These are phyloP conservation scores for Lachnellula cervina DNA, from an alignment of 2,329 filamentous ascomycete species.

Conservation along the genomic window DNA sequence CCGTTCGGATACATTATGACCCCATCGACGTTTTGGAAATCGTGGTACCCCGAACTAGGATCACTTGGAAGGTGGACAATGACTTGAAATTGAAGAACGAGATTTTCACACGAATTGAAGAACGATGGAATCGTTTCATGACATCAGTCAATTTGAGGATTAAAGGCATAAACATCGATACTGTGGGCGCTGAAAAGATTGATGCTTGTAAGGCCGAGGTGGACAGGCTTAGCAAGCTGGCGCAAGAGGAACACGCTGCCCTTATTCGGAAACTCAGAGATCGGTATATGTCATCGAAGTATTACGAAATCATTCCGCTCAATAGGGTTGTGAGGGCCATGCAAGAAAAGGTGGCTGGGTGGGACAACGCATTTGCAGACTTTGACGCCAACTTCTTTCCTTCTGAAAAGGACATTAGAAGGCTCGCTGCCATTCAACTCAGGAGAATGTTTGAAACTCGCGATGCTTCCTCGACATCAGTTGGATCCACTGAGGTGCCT, in stretches of 20 bases:
- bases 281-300: constrained; percentile 88
- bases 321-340: constrained; percentile 85
- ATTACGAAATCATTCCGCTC: constrained; percentile 93
- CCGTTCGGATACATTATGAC: constrained; percentile 87
- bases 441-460: constrained; percentile 88
- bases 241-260: constrained; percentile 74
- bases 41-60: constrained; percentile 79
- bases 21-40: constrained; percentile 90
- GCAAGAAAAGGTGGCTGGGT: constrained; percentile 87
- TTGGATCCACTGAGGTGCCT: constrained; percentile 62
- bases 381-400: constrained; percentile 93
- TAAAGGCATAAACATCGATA: constrained; percentile 85
- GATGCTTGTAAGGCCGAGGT: constrained; percentile 79
- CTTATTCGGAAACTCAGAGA: constrained; percentile 77
- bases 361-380: constrained; percentile 84
- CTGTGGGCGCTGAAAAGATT: constrained; percentile 79
- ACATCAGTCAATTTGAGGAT: constrained; percentile 77
- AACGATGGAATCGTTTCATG: constrained; percentile 82
- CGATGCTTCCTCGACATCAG: constrained; percentile 73
- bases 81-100: constrained; percentile 92
- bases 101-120: constrained; percentile 74
- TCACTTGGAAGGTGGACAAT: constrained; percentile 97
- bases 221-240: constrained; percentile 69
- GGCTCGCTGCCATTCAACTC: constrained; percentile 85
- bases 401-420: constrained; percentile 90